A percentile compares a stretch with the other conserved stretches of the same genome.
phyloP scores from a whole-genome alignment of 441 rosid species.

The Sinapis alba region DNA sequence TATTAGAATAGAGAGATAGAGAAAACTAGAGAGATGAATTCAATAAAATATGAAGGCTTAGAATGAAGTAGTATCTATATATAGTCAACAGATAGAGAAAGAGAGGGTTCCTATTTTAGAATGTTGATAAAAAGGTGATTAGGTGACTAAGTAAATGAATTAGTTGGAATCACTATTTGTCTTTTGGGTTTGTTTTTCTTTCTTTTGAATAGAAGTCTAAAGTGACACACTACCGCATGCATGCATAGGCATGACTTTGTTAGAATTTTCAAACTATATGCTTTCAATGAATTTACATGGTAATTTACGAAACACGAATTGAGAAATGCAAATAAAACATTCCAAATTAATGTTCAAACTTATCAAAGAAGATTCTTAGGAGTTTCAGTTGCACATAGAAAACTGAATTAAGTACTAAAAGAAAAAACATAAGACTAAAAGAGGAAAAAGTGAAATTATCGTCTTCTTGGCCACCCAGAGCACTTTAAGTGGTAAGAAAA shows the following conservation, averaged over 20 bases:
- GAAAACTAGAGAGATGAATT: background rate
- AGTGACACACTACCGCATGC: constrained; percentile 25
- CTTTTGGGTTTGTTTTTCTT: background rate
- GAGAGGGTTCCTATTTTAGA: constrained; percentile 18
- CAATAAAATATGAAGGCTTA: background rate
- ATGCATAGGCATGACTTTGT: constrained; percentile 17
- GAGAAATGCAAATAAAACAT: background rate
- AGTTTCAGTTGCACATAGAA: constrained; percentile 17
- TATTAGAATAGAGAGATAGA: constrained; percentile 3
- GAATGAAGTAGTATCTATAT: constrained; percentile 15
- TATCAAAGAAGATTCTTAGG: constrained; percentile 27
- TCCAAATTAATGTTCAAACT: constrained; percentile 11
- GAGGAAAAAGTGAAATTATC: background rate
- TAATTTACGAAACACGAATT: background rate
- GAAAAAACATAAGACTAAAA: constrained; percentile 7
- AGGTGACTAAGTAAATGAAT: constrained; percentile 14
- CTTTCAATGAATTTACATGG: constrained; percentile 10
- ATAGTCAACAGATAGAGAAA: constrained; percentile 11
- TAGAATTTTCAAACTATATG: constrained; percentile 31
- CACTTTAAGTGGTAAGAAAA: no score
- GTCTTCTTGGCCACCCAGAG: no score
- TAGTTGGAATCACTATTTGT: constrained; percentile 20
- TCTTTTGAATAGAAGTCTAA: constrained; percentile 9
- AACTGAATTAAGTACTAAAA: constrained; percentile 5
- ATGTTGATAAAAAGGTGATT: constrained; percentile 13